A percentile compares a stretch with the other conserved stretches of the same genome.
Evolutionary conservation across 306 rosid species (phyloP).

Genomic region (Casuarina cunninghamiana): DNA sequence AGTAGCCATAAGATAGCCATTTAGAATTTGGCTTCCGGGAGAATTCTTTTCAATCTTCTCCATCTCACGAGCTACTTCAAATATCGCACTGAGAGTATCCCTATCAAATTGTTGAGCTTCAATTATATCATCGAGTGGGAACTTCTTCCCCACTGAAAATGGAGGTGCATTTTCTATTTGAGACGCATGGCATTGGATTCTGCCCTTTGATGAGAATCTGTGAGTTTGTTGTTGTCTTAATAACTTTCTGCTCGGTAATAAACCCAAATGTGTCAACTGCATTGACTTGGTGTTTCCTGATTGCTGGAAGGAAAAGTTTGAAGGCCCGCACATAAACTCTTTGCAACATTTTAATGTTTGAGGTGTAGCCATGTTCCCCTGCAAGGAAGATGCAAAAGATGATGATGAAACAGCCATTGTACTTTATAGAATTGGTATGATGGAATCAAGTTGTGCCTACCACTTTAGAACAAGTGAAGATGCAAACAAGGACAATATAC

Average conservation of each 20-base stretch:
- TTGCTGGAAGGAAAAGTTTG: constrained; percentile 14
- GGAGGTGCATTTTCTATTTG: constrained; percentile 46
- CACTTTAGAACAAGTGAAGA: neutral
- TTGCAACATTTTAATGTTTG: constrained; percentile 27
- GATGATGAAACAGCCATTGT: constrained; percentile 65
- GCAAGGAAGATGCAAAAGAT: constrained; percentile 42
- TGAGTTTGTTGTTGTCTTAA: constrained; percentile 28
- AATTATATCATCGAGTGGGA: constrained; percentile 78
- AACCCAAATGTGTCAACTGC: constrained; percentile 20
- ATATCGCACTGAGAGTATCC: constrained; percentile 60
- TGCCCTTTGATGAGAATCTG: constrained; percentile 23
- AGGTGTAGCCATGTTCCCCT: constrained; percentile 37
- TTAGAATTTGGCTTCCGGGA: constrained; percentile 72
- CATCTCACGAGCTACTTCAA: constrained; percentile 76
- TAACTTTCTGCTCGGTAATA: constrained; percentile 26
- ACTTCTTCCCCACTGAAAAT: constrained; percentile 51
- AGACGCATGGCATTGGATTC: constrained; percentile 37
- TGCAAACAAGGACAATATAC: neutral
- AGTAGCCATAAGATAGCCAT: constrained; percentile 91
- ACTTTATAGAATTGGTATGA: constrained; percentile 8
- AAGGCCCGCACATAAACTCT: constrained; percentile 23
- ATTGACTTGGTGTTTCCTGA: constrained; percentile 12
- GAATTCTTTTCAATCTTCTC: constrained; percentile 75
- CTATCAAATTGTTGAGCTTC: constrained; percentile 87
- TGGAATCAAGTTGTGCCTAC: constrained; percentile 4